Evolutionary conservation across 192 early-diverging fungal species (phyloP), one percentile per base, ranked within the genome.

Genomic region (Backusella australiensis): DNA sequence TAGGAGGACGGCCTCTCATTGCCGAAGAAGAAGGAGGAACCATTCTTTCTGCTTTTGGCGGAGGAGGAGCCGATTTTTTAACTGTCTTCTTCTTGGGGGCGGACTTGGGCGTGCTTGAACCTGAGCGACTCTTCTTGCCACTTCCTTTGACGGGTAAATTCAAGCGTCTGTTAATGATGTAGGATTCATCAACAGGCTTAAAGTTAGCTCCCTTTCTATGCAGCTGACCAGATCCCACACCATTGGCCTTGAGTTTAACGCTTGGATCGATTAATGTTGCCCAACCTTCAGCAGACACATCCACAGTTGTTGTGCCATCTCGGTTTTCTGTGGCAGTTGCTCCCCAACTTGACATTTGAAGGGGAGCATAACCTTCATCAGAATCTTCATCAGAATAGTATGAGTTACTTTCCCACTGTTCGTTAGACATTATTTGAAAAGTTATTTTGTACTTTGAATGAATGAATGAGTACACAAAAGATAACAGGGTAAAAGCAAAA

Each of bases 121-220:
- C 41, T 6, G 56, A 63, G 11, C 63, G 36, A 34, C 65, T 75
- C 72, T 73, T 73, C 32, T 77, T 76, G 21, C 66, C 34, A 17
- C 67, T 59, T 34, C 75, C 67, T 11, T 73, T 42, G 17, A 67
- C 7, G 6, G 69, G 36, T 46, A 70, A 74, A 35, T 72, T 69
- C 39, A 77, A 67, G 15, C 82, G 71, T 66, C 79, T 78, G 19
- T 77, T 76, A 21, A 83, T 41, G 65, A 83, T 83, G 19, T 21
- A 26, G 44, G 73, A 41, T 34, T 83, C 82, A 38, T 79, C 78
- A 5, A 83, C 78, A 32, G 82, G 82, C 26, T 74, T 79, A 19
- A 72, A 83, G 23, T 83, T 83, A 0, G 19, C n/a, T 66, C 82
- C 82, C 71, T 68, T 76, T 14, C 82, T 71, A 75, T 83, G 77